phyloP scores from a whole-genome alignment of 2,329 filamentous ascomycete species.

The Aureobasidium sp. region DNA sequence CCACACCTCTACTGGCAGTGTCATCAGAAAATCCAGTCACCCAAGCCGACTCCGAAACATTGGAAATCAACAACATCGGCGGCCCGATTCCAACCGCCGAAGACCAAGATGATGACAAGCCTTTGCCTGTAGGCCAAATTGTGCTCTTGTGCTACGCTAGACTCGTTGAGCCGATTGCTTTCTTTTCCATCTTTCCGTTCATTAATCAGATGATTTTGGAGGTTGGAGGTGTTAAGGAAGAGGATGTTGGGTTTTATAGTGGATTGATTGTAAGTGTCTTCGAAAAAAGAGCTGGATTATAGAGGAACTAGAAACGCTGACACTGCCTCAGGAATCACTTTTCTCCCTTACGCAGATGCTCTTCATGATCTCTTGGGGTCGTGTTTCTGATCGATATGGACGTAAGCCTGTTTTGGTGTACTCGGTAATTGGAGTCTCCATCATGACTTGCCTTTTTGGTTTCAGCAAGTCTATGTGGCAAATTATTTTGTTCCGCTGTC shows the following conservation, averaged over 20 bases:
- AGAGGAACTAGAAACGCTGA: not conserved
- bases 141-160: slow-evolving; percentile 64
- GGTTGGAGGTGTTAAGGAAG: slow-evolving; percentile 51
- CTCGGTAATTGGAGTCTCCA: slow-evolving; percentile 55
- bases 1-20: slow-evolving; percentile 6
- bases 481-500: slow-evolving; percentile 64
- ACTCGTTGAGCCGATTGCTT: slow-evolving; percentile 65
- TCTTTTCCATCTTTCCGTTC: slow-evolving; percentile 75
- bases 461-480: slow-evolving; percentile 57
- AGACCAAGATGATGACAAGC: slow-evolving; percentile 32
- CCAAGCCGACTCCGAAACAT: not conserved
- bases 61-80: not conserved
- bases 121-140: slow-evolving; percentile 57
- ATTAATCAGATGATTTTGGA: slow-evolving; percentile 67
- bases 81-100: not conserved
- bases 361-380: slow-evolving; percentile 70
- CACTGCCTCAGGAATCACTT: slow-evolving; percentile 38
- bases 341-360: slow-evolving; percentile 68
- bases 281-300: not conserved
- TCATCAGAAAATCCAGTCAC: slow-evolving; percentile 3
- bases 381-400: slow-evolving; percentile 57
- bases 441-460: slow-evolving; percentile 59
- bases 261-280: slow-evolving; percentile 49
- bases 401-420: slow-evolving; percentile 63
- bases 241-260: slow-evolving; percentile 71